phyloP scores from a whole-genome alignment of 352 stramenopile genomes.

The Saprolegnia diclina region DNA sequence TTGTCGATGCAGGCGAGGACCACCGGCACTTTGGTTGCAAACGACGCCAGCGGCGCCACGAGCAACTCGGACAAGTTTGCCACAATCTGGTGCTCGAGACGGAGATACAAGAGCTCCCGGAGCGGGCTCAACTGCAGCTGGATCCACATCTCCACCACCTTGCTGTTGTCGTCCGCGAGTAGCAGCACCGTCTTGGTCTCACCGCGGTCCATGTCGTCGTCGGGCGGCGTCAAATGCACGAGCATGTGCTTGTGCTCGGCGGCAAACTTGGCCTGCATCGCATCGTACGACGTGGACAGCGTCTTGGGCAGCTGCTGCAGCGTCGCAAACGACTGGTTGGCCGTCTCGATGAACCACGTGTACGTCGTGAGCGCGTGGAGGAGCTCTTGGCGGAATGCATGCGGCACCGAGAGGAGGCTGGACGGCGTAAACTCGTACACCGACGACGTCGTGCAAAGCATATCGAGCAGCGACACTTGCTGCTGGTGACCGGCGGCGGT shows the following conservation, averaged over 20 bases:
- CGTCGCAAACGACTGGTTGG: conserved; percentile 24
- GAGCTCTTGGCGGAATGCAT: conserved; percentile 42
- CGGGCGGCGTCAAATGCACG: conserved; percentile 25
- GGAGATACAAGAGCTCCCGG: conserved; percentile 56
- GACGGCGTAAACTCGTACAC: conserved; percentile 21
- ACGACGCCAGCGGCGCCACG: neutral
- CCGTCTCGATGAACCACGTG: conserved; percentile 37
- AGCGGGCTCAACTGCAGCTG: conserved; percentile 74
- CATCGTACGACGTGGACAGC: neutral
- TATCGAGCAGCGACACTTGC: conserved; percentile 23
- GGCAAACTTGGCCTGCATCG: conserved; percentile 6
- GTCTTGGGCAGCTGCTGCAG: conserved; percentile 18
- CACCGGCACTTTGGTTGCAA: neutral
- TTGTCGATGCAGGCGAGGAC: conserved; percentile 4
- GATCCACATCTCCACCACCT: conserved; percentile 32
- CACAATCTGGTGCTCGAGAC: conserved; percentile 60
- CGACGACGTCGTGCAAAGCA: conserved; percentile 21
- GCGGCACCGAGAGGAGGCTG: conserved; percentile 41
- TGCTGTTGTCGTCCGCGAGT: conserved; percentile 23
- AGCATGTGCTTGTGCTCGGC: conserved; percentile 10
- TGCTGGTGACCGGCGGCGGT: neutral
- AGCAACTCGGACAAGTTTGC: conserved; percentile 26
- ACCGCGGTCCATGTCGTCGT: conserved; percentile 30
- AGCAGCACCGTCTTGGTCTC: conserved; percentile 29
- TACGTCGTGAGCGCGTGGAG: conserved; percentile 58